These are phyloP conservation scores for Populus nigra DNA, from an alignment of 345 rosid genomes.

Conservation along the genomic window DNA sequence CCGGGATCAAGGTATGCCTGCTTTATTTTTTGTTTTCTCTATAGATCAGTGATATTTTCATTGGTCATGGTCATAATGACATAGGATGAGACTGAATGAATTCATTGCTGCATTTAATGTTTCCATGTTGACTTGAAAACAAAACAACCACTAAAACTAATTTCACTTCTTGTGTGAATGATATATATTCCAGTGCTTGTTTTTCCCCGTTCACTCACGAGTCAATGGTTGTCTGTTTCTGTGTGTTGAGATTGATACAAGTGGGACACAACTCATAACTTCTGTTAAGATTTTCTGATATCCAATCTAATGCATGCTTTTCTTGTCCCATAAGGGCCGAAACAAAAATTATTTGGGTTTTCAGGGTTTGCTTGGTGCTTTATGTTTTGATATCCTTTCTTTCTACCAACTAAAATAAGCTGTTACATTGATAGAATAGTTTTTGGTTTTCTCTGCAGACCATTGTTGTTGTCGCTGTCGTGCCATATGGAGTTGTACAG, in stretches of 20 bases:
- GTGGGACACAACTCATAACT: not conserved
- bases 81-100: not conserved
- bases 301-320: not conserved
- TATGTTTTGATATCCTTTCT: not conserved
- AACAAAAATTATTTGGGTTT: not conserved
- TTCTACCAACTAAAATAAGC: not conserved
- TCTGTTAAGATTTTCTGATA: not conserved
- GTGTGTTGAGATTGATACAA: not conserved
- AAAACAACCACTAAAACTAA: not conserved
- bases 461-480: constrained; percentile 66
- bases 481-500: constrained; percentile 82
- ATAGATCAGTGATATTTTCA: too few relatives aligned
- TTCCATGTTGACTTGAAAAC: not conserved
- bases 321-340: not conserved
- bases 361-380: not conserved
- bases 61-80: not conserved
- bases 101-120: not conserved
- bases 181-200: not conserved
- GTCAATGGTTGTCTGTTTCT: not conserved
- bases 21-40: not conserved
- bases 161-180: not conserved
- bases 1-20: constrained; percentile 71
- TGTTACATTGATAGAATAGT: not conserved
- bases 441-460: constrained; percentile 48
- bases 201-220: not conserved